These are phyloP conservation scores for Solanum okadae DNA, from an alignment of 257 asterid genomes.

Conservation along the genomic window DNA sequence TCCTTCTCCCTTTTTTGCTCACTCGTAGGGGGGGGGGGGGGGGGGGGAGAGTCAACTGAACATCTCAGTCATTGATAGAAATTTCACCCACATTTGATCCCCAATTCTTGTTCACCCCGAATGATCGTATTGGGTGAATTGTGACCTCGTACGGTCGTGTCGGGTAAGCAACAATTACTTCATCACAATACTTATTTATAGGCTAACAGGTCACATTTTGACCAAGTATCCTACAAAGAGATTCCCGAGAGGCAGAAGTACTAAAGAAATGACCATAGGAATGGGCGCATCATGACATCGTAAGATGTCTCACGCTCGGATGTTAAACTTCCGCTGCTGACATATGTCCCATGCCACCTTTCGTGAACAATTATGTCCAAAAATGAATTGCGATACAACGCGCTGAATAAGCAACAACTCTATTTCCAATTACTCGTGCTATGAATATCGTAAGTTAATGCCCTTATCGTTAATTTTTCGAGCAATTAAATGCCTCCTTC, in stretches of 20 bases:
- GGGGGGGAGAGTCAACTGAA: background rate
- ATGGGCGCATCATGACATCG: background rate
- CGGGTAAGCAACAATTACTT: background rate
- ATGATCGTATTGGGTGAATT: background rate
- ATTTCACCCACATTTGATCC: background rate
- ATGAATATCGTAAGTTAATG: background rate
- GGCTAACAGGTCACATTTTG: background rate
- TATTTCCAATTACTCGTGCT: background rate
- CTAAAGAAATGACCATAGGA: background rate
- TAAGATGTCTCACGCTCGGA: background rate
- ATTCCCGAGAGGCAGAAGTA: background rate
- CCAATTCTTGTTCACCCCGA: background rate
- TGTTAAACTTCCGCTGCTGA: background rate
- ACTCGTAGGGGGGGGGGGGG: background rate
- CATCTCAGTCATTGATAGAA: background rate
- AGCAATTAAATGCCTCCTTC: background rate
- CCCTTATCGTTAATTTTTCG: background rate
- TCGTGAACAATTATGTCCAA: background rate
- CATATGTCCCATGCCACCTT: background rate
- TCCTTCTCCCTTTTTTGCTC: background rate
- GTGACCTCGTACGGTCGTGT: background rate
- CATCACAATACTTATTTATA: background rate
- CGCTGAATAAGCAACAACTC: background rate
- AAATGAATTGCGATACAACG: accelerated
- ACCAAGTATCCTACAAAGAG: background rate